phyloP scores from a whole-genome alignment of 1,284 basidiomycete species.

The Cryptococcus jaspeensis region DNA sequence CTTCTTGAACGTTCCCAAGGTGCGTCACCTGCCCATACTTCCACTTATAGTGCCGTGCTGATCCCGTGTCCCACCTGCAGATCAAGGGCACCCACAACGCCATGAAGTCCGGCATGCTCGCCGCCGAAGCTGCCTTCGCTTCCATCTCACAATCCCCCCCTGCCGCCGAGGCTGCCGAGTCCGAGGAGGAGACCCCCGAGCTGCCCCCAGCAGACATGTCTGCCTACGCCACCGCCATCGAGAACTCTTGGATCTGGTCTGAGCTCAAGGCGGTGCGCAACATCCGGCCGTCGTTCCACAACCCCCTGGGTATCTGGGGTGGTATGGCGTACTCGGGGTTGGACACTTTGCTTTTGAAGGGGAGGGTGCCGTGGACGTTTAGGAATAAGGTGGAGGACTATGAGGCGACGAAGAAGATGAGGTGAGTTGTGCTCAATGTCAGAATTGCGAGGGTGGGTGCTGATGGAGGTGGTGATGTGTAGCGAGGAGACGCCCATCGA shows the following conservation, averaged over 20 bases:
- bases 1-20: conserved; percentile 91
- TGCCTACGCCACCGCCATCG: conserved; percentile 70
- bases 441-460: not conserved
- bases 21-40: conserved; percentile 7
- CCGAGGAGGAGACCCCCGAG: conserved; percentile 6
- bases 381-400: conserved; percentile 70
- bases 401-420: conserved; percentile 67
- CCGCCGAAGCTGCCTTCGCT: conserved; percentile 82
- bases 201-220: conserved; percentile 64
- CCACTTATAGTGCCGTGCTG: too few species aligned
- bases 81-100: conserved; percentile 99
- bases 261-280: conserved; percentile 93
- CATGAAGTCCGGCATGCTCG: conserved; percentile 99
- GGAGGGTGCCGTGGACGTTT: conserved; percentile 91
- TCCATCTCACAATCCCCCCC: conserved; percentile 55
- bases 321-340: conserved; percentile 88
- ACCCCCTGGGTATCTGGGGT: conserved; percentile 78
- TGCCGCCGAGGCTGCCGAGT: conserved; percentile 38
- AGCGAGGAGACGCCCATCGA: conserved; percentile 74
- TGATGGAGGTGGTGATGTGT: not conserved
- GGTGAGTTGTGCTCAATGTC: conserved; percentile 34
- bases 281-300: conserved; percentile 87
- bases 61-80: conserved; percentile 24
- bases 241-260: conserved; percentile 79
- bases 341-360: conserved; percentile 82